Conservation (phyloP, 148 eudicot genomes). For the Tetragonia tetragonoides region DNA sequence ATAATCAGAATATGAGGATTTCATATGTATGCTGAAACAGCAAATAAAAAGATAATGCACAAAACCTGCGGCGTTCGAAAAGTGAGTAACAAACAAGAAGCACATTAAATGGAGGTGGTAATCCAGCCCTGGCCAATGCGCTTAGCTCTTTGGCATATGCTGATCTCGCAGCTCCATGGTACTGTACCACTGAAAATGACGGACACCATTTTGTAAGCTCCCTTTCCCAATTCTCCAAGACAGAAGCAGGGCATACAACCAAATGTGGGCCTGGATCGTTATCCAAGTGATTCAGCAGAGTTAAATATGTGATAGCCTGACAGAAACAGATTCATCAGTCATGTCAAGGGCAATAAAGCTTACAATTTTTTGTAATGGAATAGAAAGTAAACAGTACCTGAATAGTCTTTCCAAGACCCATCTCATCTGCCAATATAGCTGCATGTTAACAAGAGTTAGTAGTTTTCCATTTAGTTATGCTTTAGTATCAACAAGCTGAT, state of each 20-base stretch:
- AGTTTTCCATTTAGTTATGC: background rate
- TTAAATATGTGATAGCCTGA: slow-evolving; percentile 93
- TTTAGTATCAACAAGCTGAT: background rate
- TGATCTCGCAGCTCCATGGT: slow-evolving; percentile 81
- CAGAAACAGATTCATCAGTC: slow-evolving; percentile 6
- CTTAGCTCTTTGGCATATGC: slow-evolving; percentile 71
- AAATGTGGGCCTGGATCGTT: slow-evolving; percentile 95
- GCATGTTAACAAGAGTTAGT: slow-evolving; percentile 31
- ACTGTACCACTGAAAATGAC: slow-evolving; percentile 73
- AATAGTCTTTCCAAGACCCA: slow-evolving; percentile 98
- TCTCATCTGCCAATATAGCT: slow-evolving; percentile 99
- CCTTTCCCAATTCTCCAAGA: slow-evolving; percentile 97
- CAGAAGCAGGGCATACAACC: slow-evolving; percentile 96
- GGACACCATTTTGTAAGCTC: slow-evolving; percentile 97
- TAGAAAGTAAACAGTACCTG: slow-evolving; percentile 51
- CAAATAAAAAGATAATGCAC: slow-evolving; percentile 18
- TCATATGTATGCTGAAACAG: slow-evolving; percentile 3
- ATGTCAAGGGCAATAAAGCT: slow-evolving; percentile 18
- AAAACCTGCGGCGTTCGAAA: slow-evolving; percentile 94
- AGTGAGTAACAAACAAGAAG: slow-evolving; percentile 92
- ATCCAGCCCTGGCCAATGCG: slow-evolving; percentile 65
- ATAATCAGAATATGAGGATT: slow-evolving; percentile 27
- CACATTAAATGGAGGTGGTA: slow-evolving; percentile 88
- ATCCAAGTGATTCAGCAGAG: slow-evolving; percentile 81
- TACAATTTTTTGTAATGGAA: background rate